Percentiles rank a stretch among this genome's conserved stretches.
These are phyloP conservation scores for Globisporangium spinosum DNA, from an alignment of 352 stramenopile genomes.

Conservation along the genomic window DNA sequence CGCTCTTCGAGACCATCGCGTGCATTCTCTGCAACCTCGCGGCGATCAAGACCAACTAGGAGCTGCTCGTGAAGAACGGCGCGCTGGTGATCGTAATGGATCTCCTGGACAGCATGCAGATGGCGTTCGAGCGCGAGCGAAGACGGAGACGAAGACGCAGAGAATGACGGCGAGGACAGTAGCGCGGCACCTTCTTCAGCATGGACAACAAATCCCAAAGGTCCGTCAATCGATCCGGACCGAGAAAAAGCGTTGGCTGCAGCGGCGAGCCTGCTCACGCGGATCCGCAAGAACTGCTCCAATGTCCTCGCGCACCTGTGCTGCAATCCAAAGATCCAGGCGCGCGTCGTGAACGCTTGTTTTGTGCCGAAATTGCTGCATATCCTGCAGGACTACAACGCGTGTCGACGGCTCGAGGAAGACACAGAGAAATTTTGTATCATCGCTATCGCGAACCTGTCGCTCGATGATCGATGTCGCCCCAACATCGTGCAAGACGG, in stretches of 20 bases:
- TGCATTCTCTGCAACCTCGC: slow-evolving; percentile 61
- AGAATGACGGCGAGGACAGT: slow-evolving; percentile 5
- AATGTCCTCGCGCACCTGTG: slow-evolving; percentile 64
- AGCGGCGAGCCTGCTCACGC: slow-evolving; percentile 22
- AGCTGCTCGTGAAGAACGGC: slow-evolving; percentile 54
- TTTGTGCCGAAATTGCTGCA: slow-evolving; percentile 56
- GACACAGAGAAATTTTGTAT: slow-evolving; percentile 70
- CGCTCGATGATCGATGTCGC: slow-evolving; percentile 69
- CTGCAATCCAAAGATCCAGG: slow-evolving; percentile 69
- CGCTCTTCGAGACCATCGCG: slow-evolving; percentile 40
- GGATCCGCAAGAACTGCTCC: slow-evolving; percentile 60
- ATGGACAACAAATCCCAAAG: slow-evolving; percentile 8
- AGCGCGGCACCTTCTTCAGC: background rate
- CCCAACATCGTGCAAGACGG: slow-evolving; percentile 58
- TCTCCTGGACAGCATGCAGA: slow-evolving; percentile 30
- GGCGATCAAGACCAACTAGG: slow-evolving; percentile 59
- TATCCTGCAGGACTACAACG: slow-evolving; percentile 35
- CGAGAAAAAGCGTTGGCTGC: slow-evolving; percentile 23
- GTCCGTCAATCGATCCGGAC: background rate
- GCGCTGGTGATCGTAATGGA: slow-evolving; percentile 45
- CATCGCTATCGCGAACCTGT: slow-evolving; percentile 67
- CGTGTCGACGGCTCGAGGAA: slow-evolving; percentile 24
- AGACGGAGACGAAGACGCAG: slow-evolving; percentile 13
- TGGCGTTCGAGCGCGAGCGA: slow-evolving; percentile 25
- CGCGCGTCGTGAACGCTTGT: slow-evolving; percentile 42